Evolutionary conservation across 805 yeast genomes (phyloP), one percentile per base, ranked within the genome.

Genomic region (Candida maris): DNA sequence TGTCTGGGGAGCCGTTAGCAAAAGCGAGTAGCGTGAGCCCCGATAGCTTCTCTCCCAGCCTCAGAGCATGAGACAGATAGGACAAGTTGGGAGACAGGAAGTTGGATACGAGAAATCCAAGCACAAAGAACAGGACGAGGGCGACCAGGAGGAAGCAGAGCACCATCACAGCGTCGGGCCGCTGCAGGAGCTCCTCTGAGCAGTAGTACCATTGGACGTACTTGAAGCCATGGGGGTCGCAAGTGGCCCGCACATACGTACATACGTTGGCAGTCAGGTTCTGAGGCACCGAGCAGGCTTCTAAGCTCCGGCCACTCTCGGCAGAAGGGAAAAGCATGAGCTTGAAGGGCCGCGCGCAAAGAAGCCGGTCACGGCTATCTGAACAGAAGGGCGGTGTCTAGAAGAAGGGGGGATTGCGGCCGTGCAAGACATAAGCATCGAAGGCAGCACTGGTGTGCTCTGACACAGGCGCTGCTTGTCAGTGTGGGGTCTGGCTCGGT

Each of bases 1-100:
- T 77, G 57, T 91, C 98, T 0, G 97, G 96, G 0, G 94, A 72
- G 3, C 96, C 95, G 60, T 91, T 91, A 0, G 97, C 97, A 42
- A 91, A 70, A 0, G 97, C 95, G 35, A 93, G 64, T 16, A 91
- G 63, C 0, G 97, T 89, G 46, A 91, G 71, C 0, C 97, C 97
- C 9, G 93, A 79, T 14, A 89, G 62, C 39, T 84, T 77, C 41
- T 86, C 93, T 13, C 89, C 76, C 34, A 91, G 60, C 6, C 76
- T 71, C 7, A 87, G 59, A 12, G 71, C 56, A 10, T 67, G 65
- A 1, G 96, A 79, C 12, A 89, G 69, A 14, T 77, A 68, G 30
- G 79, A 73, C 19, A 89, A 59, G 45, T 85, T 87, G 1, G 96
- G 95, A 27, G 94, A 81, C 30, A 91, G 61, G 51, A 71, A 85